Base-by-base conservation (phyloP, 768 basidiomycete species). In the Tephrocybe rancida region DNA sequence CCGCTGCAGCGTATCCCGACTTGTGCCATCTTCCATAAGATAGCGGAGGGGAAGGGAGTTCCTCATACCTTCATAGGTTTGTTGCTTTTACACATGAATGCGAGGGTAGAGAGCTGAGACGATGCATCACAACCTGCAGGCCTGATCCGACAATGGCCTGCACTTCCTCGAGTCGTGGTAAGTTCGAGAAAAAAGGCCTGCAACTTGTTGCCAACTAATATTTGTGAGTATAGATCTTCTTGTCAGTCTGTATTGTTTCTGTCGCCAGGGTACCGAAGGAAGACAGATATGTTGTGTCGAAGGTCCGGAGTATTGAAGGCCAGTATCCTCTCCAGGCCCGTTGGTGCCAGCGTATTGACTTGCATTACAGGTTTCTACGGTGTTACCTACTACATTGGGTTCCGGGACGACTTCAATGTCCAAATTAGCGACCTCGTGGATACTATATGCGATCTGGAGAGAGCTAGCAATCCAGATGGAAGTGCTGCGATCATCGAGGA, bases 121-220 rank as follows among this genome's bases (percentile, higher is more conserved):
- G 19, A 19, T 5, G 5, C 39, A 22, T 41, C 5, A 8, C 39
- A 5, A 5, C 6, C 11, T 22, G 21, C 21, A 75, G 83, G 80
- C 1, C 85, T 87, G 64, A 70, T 87, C 26, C 76, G 80, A 3
- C 85, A 82, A 61, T 85, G 85, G 82, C 86, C 86, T 19, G 79
- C 85, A 16, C 73, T 90, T n/a, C 87, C 87, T 29, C 73, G 77
- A 2, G 77, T 88, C 24, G 79, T 85, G 16, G 85, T 85, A 59
- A 58, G 82, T 76, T 22, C 21, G n/a, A n/a, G n/a, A n/a, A n/a
- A n/a, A n/a, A n/a, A 1, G 21, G 1, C 9, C 16, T 44, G 22
- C 5, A n/a, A 1, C 1, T 6, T 25, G n/a, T 34, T 19, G 11
- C 10, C 6, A 14, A 27, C 44, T 55, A 22, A 24, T 29, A 3